phyloP scores from a whole-genome alignment of 306 rosid species.

The Inga leiocalycina region DNA sequence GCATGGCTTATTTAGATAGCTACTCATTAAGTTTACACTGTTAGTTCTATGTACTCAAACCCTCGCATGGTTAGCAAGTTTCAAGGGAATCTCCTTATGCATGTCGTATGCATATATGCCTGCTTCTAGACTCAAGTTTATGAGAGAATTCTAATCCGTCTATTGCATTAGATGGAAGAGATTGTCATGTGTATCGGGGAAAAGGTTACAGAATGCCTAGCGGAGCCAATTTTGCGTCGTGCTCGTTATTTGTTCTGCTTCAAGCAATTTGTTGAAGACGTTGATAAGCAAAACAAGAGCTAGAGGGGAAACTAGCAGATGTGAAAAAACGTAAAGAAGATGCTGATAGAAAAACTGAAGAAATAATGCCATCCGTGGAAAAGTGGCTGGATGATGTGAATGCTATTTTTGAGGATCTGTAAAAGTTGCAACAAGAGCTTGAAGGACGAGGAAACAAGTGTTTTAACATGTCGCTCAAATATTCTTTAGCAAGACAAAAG shows the following conservation, averaged over 20 bases:
- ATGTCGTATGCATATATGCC: too few species aligned
- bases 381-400: background rate
- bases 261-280: background rate
- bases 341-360: background rate
- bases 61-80: too few species aligned
- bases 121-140: too few species aligned
- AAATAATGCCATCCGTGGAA: background rate
- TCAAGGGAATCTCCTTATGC: too few species aligned
- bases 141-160: too few species aligned
- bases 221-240: background rate
- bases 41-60: too few species aligned
- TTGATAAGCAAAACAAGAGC: background rate
- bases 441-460: background rate
- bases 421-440: background rate
- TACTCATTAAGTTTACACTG: too few species aligned
- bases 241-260: background rate
- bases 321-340: background rate
- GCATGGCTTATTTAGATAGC: too few species aligned
- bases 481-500: background rate
- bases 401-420: background rate
- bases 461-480: background rate
- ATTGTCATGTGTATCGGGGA: background rate
- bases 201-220: background rate
- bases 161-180: background rate
- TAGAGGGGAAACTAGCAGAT: background rate